Evolutionary conservation across 1,284 basidiomycete species (phyloP), one percentile per base, ranked within the genome.

Genomic region (Tylopilus microsporus): DNA sequence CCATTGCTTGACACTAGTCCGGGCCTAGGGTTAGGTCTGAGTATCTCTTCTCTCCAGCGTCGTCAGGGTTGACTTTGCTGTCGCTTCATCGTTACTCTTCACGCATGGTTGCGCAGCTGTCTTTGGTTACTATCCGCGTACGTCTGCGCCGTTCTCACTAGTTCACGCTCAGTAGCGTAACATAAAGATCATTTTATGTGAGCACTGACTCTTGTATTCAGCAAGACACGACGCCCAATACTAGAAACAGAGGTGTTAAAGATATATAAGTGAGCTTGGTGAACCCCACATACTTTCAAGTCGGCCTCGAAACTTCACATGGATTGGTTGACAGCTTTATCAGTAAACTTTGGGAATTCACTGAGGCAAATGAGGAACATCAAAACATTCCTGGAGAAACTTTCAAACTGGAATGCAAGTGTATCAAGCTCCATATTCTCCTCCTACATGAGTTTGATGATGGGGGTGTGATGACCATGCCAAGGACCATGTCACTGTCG

Each of bases 341-440:
- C 80, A 32, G 77, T 80, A 53, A 82, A 82, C 66, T 80, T 81
- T 1, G 81, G 81, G 43, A 83, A 83, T 57, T 82, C 81, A 56
- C 82, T 82, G 52, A 83, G 68, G 58, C 79, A 79, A 42, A 79
- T 76, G 37, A 83, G 66, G 58, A 83, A 83, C 0, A 76, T 79
- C 36, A 74, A 74, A 3, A 84, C 75, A 53, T 83, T 81, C 54
- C 68, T 69, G 5, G 82, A 79, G 49, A 83, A 75, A 18, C 70
- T 68, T 57, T 76, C 73, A 30, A 82, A 69, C 68, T 83, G 70
- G 10, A 47, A 12, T 0, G 65, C 63, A 51, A 74, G 70, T 7
- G 70, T 71, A 36, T 72, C 73, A 3, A 70, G 62, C 39, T 71
- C 71, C 11, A 74, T 53, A 46, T 66, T 67, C 36, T 71, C 73